Percentiles rank a stretch among this genome's conserved stretches.
phyloP scores from a whole-genome alignment of 148 eudicot genomes.

The Amaranthus cruentus region DNA sequence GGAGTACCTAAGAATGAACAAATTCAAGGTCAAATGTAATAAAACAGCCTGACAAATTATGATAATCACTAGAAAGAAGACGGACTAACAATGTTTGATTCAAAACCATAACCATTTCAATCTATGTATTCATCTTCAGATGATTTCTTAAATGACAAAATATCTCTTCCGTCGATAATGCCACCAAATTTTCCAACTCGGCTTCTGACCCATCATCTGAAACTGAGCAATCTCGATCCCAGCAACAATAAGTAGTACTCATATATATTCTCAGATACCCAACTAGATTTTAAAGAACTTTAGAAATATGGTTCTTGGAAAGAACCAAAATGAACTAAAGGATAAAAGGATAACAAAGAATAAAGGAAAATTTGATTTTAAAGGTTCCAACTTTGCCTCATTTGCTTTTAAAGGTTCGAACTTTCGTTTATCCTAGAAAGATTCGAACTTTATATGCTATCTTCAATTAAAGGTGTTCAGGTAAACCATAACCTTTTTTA shows the following conservation, averaged over 20 bases:
- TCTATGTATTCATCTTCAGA: constrained; percentile 49
- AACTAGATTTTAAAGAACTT: no score
- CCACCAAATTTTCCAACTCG: constrained; percentile 63
- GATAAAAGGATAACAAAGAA: no score
- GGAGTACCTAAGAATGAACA: constrained; percentile 63
- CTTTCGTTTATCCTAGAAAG: no score
- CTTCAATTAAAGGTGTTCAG: no score
- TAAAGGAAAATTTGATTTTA: no score
- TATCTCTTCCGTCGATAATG: constrained; percentile 71
- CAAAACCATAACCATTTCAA: constrained; percentile 88
- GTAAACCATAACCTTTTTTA: no score
- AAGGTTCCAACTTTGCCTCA: no score
- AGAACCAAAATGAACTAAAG: no score
- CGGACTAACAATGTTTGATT: constrained; percentile 76
- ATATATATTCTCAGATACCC: constrained; percentile 6
- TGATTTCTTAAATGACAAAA: constrained; percentile 45
- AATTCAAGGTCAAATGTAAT: constrained; percentile 51
- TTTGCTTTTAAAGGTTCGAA: no score
- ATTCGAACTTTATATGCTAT: no score
- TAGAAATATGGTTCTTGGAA: no score
- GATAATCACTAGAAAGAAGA: constrained; percentile 76
- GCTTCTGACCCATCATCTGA: constrained; percentile 35
- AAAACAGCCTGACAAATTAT: constrained; percentile 52
- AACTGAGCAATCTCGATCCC: constrained; percentile 17
- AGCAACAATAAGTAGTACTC: constrained; percentile 19